phyloP scores from a whole-genome alignment of 1,284 basidiomycete genomes.

The Thelephora terrestris region DNA sequence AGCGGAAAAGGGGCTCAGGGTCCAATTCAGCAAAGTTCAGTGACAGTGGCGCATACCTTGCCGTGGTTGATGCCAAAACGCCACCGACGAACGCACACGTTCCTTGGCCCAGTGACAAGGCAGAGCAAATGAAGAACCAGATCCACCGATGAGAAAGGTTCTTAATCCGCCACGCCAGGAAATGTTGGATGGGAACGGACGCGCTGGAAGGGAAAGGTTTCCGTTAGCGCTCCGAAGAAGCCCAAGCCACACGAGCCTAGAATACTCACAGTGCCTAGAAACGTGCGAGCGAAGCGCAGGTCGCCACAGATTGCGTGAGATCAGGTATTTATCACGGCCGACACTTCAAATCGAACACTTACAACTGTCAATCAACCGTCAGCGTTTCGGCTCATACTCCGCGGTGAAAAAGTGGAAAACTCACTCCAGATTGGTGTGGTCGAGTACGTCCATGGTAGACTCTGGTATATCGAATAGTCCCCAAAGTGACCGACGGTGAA shows the following conservation, averaged over 20 bases:
- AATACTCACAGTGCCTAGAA: not conserved
- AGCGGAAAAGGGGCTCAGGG: not conserved
- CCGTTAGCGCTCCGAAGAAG: not conserved
- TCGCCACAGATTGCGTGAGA: not conserved
- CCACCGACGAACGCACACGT: conserved; percentile 3
- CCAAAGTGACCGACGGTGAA: conserved; percentile 7
- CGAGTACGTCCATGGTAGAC: conserved; percentile 4
- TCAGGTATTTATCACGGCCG: too few species aligned
- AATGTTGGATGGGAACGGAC: conserved; percentile 8
- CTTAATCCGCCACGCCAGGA: conserved; percentile 11
- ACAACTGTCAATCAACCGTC: not conserved
- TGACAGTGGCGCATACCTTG: conserved; percentile 1
- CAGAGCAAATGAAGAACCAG: conserved; percentile 5
- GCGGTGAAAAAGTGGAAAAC: not conserved
- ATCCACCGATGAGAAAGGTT: conserved; percentile 7
- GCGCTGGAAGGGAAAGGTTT: not conserved
- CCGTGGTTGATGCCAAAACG: not conserved
- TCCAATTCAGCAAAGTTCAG: not conserved
- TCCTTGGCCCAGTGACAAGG: conserved; percentile 4
- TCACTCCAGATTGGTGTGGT: conserved; percentile 7
- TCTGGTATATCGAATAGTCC: not conserved
- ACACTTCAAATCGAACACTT: not conserved
- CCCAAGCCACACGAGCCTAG: too few species aligned
- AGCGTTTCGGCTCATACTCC: not conserved
- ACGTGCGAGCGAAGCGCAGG: not conserved